Percentiles rank a stretch among this genome's conserved stretches.
Evolutionary conservation across 441 rosid species (phyloP).

Genomic region (Corymbia citriodora): DNA sequence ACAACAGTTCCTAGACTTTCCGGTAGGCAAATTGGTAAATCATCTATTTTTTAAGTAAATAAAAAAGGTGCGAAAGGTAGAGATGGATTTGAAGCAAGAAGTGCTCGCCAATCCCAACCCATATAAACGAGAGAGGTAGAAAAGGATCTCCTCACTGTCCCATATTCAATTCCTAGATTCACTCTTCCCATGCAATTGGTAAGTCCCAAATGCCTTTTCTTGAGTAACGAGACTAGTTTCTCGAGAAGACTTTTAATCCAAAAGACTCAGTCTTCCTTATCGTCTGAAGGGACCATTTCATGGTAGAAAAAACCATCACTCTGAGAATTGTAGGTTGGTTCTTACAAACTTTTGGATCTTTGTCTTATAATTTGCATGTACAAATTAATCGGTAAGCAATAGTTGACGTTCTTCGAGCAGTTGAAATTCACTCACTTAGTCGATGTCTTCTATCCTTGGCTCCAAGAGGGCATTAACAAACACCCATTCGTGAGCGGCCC

Average conservation of each 20-base stretch:
- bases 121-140: background rate
- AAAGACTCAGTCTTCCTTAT: background rate
- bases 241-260: background rate
- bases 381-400: background rate
- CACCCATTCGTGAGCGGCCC: background rate
- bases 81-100: background rate
- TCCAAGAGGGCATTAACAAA: background rate
- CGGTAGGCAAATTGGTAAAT: background rate
- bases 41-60: background rate
- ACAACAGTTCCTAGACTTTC: background rate
- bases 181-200: background rate
- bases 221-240: background rate
- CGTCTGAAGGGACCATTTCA: background rate
- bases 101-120: background rate
- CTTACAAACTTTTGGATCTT: background rate
- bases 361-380: background rate
- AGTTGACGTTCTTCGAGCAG: background rate
- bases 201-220: background rate
- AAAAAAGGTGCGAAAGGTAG: background rate
- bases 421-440: background rate
- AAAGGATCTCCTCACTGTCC: background rate
- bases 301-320: background rate
- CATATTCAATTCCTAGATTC: background rate
- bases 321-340: background rate
- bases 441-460: background rate